Evolutionary conservation across 768 basidiomycete species (phyloP).

Genomic region (Tubosaeta sp.): DNA sequence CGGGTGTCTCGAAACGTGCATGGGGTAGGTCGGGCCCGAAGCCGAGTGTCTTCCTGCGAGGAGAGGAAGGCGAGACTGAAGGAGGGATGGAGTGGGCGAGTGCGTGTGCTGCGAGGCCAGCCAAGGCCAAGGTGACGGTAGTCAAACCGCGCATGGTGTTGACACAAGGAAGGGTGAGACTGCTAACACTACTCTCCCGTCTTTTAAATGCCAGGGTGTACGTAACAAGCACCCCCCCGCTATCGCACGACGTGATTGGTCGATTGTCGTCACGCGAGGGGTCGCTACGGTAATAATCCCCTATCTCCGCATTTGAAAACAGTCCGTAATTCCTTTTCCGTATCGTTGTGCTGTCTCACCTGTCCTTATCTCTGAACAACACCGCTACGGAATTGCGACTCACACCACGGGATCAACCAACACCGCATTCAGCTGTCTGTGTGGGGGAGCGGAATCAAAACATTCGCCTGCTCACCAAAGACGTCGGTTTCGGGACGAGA

Average conservation of each 20-base stretch:
- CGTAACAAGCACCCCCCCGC: constrained; percentile 15
- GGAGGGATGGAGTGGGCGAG: constrained; percentile 39
- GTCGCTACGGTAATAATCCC: constrained; percentile 11
- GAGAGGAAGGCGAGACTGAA: not conserved
- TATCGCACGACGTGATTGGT: constrained; percentile 15
- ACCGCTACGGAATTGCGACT: not conserved
- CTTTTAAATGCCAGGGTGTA: constrained; percentile 16
- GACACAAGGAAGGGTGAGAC: no score
- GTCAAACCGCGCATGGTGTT: constrained; percentile 58
- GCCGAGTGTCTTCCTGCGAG: constrained; percentile 76
- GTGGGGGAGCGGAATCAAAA: not conserved
- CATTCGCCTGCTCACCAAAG: not conserved
- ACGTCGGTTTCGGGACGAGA: not conserved
- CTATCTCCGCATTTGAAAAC: not conserved
- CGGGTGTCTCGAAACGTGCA: constrained; percentile 56
- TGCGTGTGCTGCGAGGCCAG: constrained; percentile 54
- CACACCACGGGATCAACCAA: not conserved
- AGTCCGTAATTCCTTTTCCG: not conserved
- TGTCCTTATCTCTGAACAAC: not conserved
- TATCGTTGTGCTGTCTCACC: not conserved
- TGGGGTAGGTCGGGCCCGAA: constrained; percentile 82
- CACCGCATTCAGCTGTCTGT: not conserved
- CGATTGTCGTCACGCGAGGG: constrained; percentile 16
- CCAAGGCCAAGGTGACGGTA: constrained; percentile 56
- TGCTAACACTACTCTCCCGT: not conserved